phyloP scores from a whole-genome alignment of 1,284 basidiomycete species.

The Leccinum angustisporum region DNA sequence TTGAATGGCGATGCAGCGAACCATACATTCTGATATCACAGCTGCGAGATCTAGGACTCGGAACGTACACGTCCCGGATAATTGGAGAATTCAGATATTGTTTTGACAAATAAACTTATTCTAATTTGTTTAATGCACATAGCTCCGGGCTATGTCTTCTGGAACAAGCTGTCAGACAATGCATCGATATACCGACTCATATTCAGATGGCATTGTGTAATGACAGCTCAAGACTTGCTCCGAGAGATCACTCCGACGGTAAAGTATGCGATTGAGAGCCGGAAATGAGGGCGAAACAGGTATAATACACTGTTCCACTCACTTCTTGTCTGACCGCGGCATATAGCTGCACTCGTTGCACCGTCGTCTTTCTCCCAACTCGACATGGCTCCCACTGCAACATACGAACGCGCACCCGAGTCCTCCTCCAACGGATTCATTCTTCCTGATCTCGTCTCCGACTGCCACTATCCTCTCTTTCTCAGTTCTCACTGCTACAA shows the following conservation, averaged over 20 bases:
- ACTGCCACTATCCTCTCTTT: slow-evolving; percentile 55
- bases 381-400: slow-evolving; percentile 31
- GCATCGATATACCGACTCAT: neutral
- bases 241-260: slow-evolving; percentile 1
- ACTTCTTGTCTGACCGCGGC: slow-evolving; percentile 4
- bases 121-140: neutral
- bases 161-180: neutral
- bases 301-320: neutral
- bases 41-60: neutral
- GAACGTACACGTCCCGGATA: neutral
- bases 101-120: neutral
- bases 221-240: neutral
- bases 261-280: neutral
- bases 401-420: slow-evolving; percentile 13
- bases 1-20: neutral
- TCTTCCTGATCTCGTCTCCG: slow-evolving; percentile 63
- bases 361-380: neutral
- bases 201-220: neutral
- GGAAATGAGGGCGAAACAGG: neutral
- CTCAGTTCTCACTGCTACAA: slow-evolving; percentile 56
- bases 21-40: slow-evolving; percentile 1
- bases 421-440: slow-evolving; percentile 42
- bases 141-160: neutral
- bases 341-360: neutral
- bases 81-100: neutral